Percentiles rank a stretch among this genome's conserved stretches.
Conservation (phyloP, 371 early-diverging fungal genomes). For the Amoeboaphelidium protococcarum region DNA sequence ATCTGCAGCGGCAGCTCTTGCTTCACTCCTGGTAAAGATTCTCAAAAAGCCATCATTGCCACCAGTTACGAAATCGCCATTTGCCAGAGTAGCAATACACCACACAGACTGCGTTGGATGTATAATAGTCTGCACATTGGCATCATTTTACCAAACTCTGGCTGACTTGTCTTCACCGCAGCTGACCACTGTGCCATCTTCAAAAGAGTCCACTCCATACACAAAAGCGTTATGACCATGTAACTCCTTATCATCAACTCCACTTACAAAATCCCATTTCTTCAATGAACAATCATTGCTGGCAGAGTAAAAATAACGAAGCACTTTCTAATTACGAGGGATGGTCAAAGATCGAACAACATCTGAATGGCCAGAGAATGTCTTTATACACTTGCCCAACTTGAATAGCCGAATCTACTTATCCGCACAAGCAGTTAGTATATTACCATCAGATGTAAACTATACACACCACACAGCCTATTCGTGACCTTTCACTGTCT, state of each 20-base stretch:
- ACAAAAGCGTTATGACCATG: slow-evolving; percentile 78
- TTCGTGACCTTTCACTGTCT: slow-evolving; percentile 48
- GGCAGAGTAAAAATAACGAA: slow-evolving; percentile 46
- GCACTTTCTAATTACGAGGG: slow-evolving; percentile 14
- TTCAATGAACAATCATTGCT: slow-evolving; percentile 50
- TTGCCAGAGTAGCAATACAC: slow-evolving; percentile 43
- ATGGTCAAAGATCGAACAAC: slow-evolving; percentile 54
- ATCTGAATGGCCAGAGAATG: slow-evolving; percentile 63
- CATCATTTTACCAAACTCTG: slow-evolving; percentile 52
- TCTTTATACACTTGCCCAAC: slow-evolving; percentile 23
- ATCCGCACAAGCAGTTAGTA: slow-evolving; percentile 81
- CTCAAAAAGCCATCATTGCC: slow-evolving; percentile 38
- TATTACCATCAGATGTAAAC: slow-evolving; percentile 29
- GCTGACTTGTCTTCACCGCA: slow-evolving; percentile 80
- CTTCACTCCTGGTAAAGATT: slow-evolving; percentile 1
- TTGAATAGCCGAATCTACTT: slow-evolving; percentile 68
- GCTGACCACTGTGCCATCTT: slow-evolving; percentile 32
- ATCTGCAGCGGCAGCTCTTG: background rate
- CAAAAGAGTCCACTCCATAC: slow-evolving; percentile 42
- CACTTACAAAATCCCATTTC: background rate
- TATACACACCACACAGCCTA: slow-evolving; percentile 79
- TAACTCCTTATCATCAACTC: slow-evolving; percentile 9
- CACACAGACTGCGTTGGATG: slow-evolving; percentile 80
- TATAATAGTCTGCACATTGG: slow-evolving; percentile 43
- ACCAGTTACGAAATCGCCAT: slow-evolving; percentile 66